Base-by-base conservation (phyloP, 352 stramenopile species). In the Pythium aquatile region DNA sequence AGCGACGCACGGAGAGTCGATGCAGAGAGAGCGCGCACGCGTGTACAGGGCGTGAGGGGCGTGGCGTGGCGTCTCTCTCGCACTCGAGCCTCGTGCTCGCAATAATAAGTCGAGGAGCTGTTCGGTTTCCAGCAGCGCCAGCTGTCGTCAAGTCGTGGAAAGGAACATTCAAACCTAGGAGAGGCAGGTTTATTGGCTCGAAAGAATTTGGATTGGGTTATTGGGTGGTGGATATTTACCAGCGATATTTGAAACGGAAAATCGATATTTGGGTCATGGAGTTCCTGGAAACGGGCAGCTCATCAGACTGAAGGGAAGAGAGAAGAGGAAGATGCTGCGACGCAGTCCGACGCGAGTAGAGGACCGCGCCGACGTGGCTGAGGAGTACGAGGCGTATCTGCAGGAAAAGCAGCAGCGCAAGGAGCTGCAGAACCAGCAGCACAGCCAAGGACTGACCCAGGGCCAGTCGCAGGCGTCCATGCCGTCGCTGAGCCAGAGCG, bases 341-440 rank as follows among this genome's bases (percentile, higher is more conserved):
- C 60, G 78, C 11, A 81, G 79, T 55, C 77, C 82, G 30, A 87
- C 82, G 48, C 79, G 80, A 20, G 78, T 91, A 53, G 80, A 91
- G 55, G 78, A 88, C 55, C 78, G 76, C 53, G 76, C 81, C 8
- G 79, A 90, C 60, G 79, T 90, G 17, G 75, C 80, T 55, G 83
- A 83, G 11, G 83, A 92, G 73, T 92, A 88, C 74, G 78, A 88
- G 65, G 47, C 59, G 11, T 92, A 92, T 61, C 42, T 88, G 35
- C 61, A 74, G 32, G 75, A 85, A 46, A 91, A 89, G 68, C 62
- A 87, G 54, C 51, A 67, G 39, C 48, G 46, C 13, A 44, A 49
- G 28, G 16, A 40, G 9, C 24, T 49, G 26, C 42, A 60, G 8
- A 1, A 63, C 28, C 16, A 55, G 1, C 46, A 55, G 17, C 42